A percentile compares a stretch with the other conserved stretches of the same genome.
Conservation (phyloP, 805 yeast genomes). For the Schwanniomyces polymorphus region DNA sequence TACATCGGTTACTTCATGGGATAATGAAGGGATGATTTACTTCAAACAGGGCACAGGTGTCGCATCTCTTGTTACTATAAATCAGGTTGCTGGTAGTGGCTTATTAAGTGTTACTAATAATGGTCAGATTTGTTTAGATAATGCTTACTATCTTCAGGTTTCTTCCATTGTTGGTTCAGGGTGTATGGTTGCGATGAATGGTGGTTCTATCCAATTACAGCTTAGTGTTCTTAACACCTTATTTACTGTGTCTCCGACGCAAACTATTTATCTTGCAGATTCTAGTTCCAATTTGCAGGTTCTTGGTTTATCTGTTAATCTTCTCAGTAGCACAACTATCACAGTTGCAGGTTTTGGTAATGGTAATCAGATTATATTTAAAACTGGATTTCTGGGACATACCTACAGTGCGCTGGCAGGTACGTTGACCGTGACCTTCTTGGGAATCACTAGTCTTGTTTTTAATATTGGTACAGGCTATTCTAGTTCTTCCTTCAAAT, state of each 20-base stretch:
- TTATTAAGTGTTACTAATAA: slow-evolving; percentile 13
- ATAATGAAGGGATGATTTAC: slow-evolving; percentile 20
- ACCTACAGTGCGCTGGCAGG: slow-evolving; percentile 14
- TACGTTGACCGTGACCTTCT: slow-evolving; percentile 14
- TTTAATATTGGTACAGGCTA: slow-evolving; percentile 9
- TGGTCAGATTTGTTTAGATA: slow-evolving; percentile 26
- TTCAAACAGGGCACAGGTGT: slow-evolving; percentile 21
- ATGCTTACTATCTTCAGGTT: slow-evolving; percentile 19
- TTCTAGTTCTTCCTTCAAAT: not conserved
- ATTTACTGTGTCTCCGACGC: slow-evolving; percentile 12
- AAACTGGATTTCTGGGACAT: not conserved
- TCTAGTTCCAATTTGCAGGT: slow-evolving; percentile 15
- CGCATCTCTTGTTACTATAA: slow-evolving; percentile 16
- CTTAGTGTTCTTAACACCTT: slow-evolving; percentile 9
- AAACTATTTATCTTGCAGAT: slow-evolving; percentile 17
- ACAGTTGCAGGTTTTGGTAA: slow-evolving; percentile 25
- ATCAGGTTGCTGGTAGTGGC: slow-evolving; percentile 9
- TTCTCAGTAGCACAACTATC: slow-evolving; percentile 11
- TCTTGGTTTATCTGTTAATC: slow-evolving; percentile 7
- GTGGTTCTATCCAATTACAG: slow-evolving; percentile 6
- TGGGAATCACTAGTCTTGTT: not conserved
- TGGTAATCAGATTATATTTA: slow-evolving; percentile 18
- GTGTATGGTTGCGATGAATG: slow-evolving; percentile 19
- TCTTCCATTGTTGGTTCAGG: slow-evolving; percentile 24
- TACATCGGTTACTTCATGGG: slow-evolving; percentile 12